A percentile compares a stretch with the other conserved stretches of the same genome.
Evolutionary conservation across 2,329 filamentous ascomycete species (phyloP).

Genomic region (Magnaporthiopsis incrustans): DNA sequence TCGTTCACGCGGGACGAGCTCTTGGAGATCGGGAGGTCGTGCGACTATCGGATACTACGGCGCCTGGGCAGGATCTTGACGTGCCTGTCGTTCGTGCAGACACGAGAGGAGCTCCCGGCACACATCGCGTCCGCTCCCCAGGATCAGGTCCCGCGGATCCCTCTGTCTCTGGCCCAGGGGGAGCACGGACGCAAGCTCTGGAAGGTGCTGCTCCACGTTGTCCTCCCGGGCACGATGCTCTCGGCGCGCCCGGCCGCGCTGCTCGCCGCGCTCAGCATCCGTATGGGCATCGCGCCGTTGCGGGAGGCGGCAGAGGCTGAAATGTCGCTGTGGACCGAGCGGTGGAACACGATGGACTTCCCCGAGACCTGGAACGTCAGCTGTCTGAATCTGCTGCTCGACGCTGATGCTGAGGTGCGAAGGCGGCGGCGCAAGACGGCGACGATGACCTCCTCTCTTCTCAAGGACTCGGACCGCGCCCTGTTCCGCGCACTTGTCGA

Average conservation of each 20-base stretch:
- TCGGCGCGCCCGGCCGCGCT: constrained; percentile 34
- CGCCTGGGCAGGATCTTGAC: constrained; percentile 39
- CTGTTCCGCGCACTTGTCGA: constrained; percentile 36
- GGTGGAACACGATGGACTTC: constrained; percentile 38
- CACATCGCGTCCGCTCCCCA: constrained; percentile 28
- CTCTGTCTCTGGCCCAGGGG: constrained; percentile 29
- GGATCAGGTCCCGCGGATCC: constrained; percentile 32
- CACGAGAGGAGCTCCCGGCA: constrained; percentile 30
- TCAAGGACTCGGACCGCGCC: constrained; percentile 27
- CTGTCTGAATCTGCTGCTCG: constrained; percentile 37
- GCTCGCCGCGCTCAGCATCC: constrained; percentile 38
- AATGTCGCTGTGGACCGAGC: constrained; percentile 29
- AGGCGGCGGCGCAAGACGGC: background rate
- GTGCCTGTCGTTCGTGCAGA: constrained; percentile 33
- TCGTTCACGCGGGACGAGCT: constrained; percentile 37
- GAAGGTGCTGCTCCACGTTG: constrained; percentile 37
- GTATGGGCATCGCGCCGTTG: constrained; percentile 36
- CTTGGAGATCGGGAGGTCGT: constrained; percentile 43
- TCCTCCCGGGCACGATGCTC: constrained; percentile 40
- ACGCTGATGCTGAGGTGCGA: constrained; percentile 29
- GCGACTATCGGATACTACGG: constrained; percentile 37
- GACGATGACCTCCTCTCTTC: constrained; percentile 15
- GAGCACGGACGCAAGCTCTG: constrained; percentile 33
- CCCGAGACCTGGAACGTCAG: constrained; percentile 42
- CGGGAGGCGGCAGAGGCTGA: constrained; percentile 31